Base-by-base conservation (phyloP, 1,139 yeast species). In the Yamadazyma taylorii region DNA sequence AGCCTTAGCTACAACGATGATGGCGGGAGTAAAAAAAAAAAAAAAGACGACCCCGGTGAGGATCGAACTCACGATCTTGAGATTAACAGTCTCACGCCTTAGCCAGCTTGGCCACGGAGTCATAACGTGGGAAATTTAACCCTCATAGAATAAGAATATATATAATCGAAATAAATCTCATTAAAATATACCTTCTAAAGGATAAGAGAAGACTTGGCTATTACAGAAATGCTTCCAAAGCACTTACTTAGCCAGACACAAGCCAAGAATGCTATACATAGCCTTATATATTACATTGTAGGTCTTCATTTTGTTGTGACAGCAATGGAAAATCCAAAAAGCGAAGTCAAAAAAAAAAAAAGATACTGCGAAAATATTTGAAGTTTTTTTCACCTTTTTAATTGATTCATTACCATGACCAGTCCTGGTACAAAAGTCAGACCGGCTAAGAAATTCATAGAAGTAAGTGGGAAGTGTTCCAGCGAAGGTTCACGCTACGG, bases 1-100 rank as follows among this genome's bases (percentile, higher is more conserved):
- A n/a, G n/a, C n/a, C n/a, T n/a, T n/a, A n/a, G n/a, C n/a, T n/a
- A n/a, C n/a, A n/a, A n/a, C n/a, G n/a, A n/a, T n/a, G n/a, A 19
- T 19, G 21, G 21, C 8, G 17, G 8, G 5, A 27, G 22, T 26
- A 33, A 27, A 33, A 26, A 4, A 22, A n/a, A 32, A 40, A 40
- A 40, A 31, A 33, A 15, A 27, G 23, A 24, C 68, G 67, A 61
- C 66, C 68, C 53, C 66, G 66, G 68, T 60, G 67, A 62, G 68
- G 68, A 52, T 62, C 61, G 67, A 62, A 61, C 67, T 61, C 66
- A 59, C 67, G 67, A 60, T 62, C 68, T 62, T 53, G 60, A 59
- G 68, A 65, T 60, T 69, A 69, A 69, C 74, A 69, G 75, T 69
- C 74, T 69, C 61, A 67, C 74, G 75, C 75, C 74, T 70, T 69